These are phyloP conservation scores for Lipomyces yamanashiensis DNA, from an alignment of 805 yeast genomes.

Conservation along the genomic window DNA sequence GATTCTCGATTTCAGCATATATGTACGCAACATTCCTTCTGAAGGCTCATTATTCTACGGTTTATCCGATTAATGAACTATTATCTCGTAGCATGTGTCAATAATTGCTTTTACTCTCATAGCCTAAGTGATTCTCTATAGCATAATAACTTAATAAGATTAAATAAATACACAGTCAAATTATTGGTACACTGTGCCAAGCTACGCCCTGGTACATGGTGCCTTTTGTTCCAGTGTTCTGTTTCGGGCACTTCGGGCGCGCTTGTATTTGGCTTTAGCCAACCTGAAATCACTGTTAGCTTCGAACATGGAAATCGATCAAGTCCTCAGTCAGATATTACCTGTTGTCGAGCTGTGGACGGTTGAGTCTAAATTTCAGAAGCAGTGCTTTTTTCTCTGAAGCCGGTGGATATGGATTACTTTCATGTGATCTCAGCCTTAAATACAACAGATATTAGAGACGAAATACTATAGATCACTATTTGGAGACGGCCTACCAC, in stretches of 20 bases:
- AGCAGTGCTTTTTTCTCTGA: neutral
- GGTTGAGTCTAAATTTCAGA: neutral
- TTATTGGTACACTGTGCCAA: neutral
- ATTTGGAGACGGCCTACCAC: neutral
- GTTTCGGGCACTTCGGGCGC: neutral
- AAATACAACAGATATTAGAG: neutral
- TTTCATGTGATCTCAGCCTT: neutral
- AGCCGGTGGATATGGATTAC: constrained; percentile 5
- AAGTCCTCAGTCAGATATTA: neutral
- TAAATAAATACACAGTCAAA: no score
- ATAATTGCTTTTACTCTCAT: no score
- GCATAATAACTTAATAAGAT: no score
- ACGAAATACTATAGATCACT: neutral
- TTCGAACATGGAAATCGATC: neutral
- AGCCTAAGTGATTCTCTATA: no score
- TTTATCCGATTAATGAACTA: no score
- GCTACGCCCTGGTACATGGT: no score
- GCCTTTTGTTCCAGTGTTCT: neutral
- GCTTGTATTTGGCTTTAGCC: neutral
- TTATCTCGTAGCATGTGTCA: no score
- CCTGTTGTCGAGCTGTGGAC: constrained; percentile 7
- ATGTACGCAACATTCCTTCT: no score
- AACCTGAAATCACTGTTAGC: neutral
- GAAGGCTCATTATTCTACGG: no score
- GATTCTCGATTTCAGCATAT: no score